These are phyloP conservation scores for Tephrocybe sp. DNA, from an alignment of 768 basidiomycete genomes.

Conservation along the genomic window DNA sequence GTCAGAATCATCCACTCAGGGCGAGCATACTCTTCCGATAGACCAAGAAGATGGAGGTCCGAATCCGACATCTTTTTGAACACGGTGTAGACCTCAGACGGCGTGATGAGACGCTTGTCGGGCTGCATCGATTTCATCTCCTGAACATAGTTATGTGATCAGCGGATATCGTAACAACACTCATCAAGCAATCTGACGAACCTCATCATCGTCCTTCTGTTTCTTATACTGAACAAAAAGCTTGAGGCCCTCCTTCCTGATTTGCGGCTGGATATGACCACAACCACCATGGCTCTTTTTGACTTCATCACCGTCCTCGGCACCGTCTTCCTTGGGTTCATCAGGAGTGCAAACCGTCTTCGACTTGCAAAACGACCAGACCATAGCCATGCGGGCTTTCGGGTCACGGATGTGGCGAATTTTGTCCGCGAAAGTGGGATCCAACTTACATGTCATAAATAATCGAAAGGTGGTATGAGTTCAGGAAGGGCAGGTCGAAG, in stretches of 20 bases:
- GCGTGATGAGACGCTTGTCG: slow-evolving; percentile 79
- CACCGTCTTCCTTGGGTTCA: slow-evolving; percentile 84
- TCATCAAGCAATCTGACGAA: slow-evolving; percentile 36
- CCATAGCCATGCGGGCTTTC: slow-evolving; percentile 83
- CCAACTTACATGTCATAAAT: slow-evolving; percentile 58
- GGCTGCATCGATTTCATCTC: slow-evolving; percentile 80
- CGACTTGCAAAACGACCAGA: slow-evolving; percentile 85
- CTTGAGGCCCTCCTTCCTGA: slow-evolving; percentile 94
- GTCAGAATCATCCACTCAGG: slow-evolving; percentile 99
- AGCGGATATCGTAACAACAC: slow-evolving; percentile 1
- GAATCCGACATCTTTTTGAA: slow-evolving; percentile 93
- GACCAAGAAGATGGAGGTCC: slow-evolving; percentile 86
- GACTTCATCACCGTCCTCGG: slow-evolving; percentile 65
- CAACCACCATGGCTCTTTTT: slow-evolving; percentile 98
- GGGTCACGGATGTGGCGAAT: slow-evolving; percentile 85
- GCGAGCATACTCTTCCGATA: slow-evolving; percentile 93
- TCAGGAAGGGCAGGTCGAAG: slow-evolving; percentile 18
- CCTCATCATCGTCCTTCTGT: slow-evolving; percentile 93
- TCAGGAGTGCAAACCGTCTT: slow-evolving; percentile 90
- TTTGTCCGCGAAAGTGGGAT: slow-evolving; percentile 82
- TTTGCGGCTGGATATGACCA: slow-evolving; percentile 85
- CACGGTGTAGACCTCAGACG: slow-evolving; percentile 89
- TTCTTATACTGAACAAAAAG: slow-evolving; percentile 94
- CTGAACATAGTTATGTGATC: slow-evolving; percentile 34
- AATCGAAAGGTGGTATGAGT: slow-evolving; percentile 26